Conservation (phyloP, 805 yeast genomes). For the Starmerella scarabaei region DNA sequence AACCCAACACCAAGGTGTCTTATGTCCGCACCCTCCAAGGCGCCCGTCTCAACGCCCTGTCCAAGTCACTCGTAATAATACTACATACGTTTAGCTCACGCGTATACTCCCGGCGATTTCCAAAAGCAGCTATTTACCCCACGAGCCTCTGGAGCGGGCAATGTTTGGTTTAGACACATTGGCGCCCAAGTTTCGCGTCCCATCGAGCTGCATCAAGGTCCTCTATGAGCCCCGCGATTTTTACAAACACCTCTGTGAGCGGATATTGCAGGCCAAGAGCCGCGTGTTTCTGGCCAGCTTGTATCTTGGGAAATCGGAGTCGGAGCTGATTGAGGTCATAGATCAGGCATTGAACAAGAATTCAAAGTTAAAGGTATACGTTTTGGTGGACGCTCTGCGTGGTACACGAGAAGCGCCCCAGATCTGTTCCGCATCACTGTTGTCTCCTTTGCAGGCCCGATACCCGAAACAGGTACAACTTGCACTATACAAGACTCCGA, state of each 20-base stretch:
- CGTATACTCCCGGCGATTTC: too few species aligned
- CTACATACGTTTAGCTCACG: too few species aligned
- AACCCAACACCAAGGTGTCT: background rate
- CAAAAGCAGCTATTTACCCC: too few species aligned
- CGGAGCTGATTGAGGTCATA: slow-evolving; percentile 56
- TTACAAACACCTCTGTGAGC: slow-evolving; percentile 45
- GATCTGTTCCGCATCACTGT: slow-evolving; percentile 59
- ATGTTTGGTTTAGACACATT: slow-evolving; percentile 15
- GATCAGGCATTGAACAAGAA: slow-evolving; percentile 47
- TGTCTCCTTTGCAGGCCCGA: slow-evolving; percentile 51
- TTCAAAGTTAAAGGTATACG: slow-evolving; percentile 50
- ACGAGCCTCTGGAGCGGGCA: too few species aligned
- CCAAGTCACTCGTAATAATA: too few species aligned
- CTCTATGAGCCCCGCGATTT: slow-evolving; percentile 47
- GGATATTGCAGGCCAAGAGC: slow-evolving; percentile 47
- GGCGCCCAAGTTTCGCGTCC: slow-evolving; percentile 20
- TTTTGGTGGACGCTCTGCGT: slow-evolving; percentile 75
- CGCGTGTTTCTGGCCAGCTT: slow-evolving; percentile 73
- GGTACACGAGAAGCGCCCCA: slow-evolving; percentile 89
- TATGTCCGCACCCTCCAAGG: too few species aligned
- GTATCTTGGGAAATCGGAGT: slow-evolving; percentile 72
- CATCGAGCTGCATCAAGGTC: slow-evolving; percentile 15
- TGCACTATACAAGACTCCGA: slow-evolving; percentile 83
- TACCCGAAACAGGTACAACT: slow-evolving; percentile 57
- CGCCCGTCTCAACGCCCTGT: too few species aligned